Base-by-base conservation (phyloP, 768 basidiomycete genomes). In the Tricholoma flavovirens region DNA sequence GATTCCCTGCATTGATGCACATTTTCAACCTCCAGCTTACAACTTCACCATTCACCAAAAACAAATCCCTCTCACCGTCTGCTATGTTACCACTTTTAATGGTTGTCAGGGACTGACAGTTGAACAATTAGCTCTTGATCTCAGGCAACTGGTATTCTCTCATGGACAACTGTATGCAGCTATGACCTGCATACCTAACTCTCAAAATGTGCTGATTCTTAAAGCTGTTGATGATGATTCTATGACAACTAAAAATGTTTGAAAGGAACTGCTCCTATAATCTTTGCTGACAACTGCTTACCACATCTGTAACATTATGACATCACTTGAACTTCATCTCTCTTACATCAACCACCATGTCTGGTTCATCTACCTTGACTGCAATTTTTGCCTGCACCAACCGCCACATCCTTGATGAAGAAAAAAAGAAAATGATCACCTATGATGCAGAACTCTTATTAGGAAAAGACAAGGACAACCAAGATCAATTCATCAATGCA, bases 91-190 rank as follows among this genome's bases (percentile, higher is more conserved):
- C 60, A 71, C 73, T 0, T 75, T 77, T 57, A 78, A 79, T 59
- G 75, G 75, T 56, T 58, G 75, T 4, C 75, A 80, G 65, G 78
- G 78, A 0, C 78, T 79, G 57, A 77, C 74, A 14, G 66, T 79
- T 4, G 59, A 69, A 46, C 22, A 62, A 64, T 73, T 77, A 52
- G 79, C 74, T 2, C 35, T 80, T 9, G 67, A 80, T 59, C 56
- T 77, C 0, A 59, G 63, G 0, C 59, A 52, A 19, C 61, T 68
- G 15, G 72, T 35, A 2, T 35, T 35, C 5, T 35, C 69, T 0
- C 79, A 79, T 73, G 76, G 76, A 0, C 74, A 77, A 57, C 66
- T 79, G 0, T 76, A 79, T 69, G 73, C 77, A 53, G 75, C 75
- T 4, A 59, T 79, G 0, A 77, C 75, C 29, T 62, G 73, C 4